Evolutionary conservation across 345 rosid genomes (phyloP).

Genomic region (Iberis pinnata): DNA sequence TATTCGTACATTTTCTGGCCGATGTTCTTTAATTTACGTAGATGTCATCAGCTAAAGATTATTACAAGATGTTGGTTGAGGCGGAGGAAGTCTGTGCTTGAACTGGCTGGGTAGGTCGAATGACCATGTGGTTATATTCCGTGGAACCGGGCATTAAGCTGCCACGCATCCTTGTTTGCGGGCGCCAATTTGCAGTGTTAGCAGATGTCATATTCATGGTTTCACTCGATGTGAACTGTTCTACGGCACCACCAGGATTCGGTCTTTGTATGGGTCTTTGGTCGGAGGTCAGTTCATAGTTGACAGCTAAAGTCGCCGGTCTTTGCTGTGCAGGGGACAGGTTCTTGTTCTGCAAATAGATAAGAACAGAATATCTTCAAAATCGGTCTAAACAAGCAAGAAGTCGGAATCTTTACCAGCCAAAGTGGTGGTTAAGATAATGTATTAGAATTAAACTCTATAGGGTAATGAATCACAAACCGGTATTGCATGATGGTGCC

Average conservation of each 20-base stretch:
- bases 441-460: too few species aligned
- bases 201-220: conserved; percentile 33
- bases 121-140: conserved; percentile 44
- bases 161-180: conserved; percentile 61
- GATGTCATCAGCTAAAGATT: too few species aligned
- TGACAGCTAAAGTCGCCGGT: conserved; percentile 25
- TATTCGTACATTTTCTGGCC: too few species aligned
- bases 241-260: conserved; percentile 15
- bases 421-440: too few species aligned
- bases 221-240: conserved; percentile 26
- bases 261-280: neutral
- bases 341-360: neutral
- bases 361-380: neutral
- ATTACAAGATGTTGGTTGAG: too few species aligned
- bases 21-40: too few species aligned
- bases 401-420: neutral
- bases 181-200: conserved; percentile 38
- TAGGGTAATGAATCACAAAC: neutral
- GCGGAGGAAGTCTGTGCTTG: conserved; percentile 13
- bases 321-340: conserved; percentile 32
- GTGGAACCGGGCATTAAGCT: conserved; percentile 47
- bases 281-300: conserved; percentile 10
- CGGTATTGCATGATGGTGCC: conserved; percentile 19
- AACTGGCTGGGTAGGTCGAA: conserved; percentile 48
- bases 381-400: neutral